Percentiles rank a stretch among this genome's conserved stretches.
Evolutionary conservation across 331 rosid genomes (phyloP).

Genomic region (Pyrus hybrid): DNA sequence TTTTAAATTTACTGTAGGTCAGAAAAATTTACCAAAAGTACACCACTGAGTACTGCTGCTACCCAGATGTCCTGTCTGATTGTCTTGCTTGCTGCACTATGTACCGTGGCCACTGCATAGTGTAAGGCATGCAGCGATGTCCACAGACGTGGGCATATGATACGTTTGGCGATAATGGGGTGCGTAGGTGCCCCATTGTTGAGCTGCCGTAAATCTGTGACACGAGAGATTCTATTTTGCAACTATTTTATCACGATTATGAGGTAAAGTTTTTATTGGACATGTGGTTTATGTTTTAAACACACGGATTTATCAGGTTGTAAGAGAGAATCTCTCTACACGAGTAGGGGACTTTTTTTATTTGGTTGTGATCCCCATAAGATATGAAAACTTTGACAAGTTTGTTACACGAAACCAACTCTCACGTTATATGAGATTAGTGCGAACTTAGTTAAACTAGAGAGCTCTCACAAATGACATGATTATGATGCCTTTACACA

Average conservation of each 20-base stretch:
- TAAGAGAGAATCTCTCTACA: neutral
- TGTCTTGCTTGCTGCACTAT: neutral
- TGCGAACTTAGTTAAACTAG: neutral
- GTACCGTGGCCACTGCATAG: neutral
- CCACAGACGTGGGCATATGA: neutral
- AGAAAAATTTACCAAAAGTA: neutral
- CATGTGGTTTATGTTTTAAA: too few species aligned
- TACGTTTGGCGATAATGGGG: neutral
- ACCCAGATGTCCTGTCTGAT: neutral
- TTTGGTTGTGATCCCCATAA: too few species aligned
- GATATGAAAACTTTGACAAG: neutral
- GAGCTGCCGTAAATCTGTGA: neutral
- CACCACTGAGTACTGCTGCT: neutral
- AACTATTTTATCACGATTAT: too few species aligned
- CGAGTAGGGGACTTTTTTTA: rapidly evolving
- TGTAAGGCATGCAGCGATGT: neutral
- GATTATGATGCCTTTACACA: too few species aligned
- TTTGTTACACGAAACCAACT: rapidly evolving
- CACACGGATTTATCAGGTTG: too few species aligned
- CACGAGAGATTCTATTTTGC: neutral
- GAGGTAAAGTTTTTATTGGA: too few species aligned
- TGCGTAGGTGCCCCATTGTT: neutral
- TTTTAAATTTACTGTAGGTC: neutral
- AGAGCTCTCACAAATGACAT: neutral
- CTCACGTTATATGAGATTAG: neutral